Conservation (phyloP, 768 basidiomycete genomes). For the Roridomyces roridus region DNA sequence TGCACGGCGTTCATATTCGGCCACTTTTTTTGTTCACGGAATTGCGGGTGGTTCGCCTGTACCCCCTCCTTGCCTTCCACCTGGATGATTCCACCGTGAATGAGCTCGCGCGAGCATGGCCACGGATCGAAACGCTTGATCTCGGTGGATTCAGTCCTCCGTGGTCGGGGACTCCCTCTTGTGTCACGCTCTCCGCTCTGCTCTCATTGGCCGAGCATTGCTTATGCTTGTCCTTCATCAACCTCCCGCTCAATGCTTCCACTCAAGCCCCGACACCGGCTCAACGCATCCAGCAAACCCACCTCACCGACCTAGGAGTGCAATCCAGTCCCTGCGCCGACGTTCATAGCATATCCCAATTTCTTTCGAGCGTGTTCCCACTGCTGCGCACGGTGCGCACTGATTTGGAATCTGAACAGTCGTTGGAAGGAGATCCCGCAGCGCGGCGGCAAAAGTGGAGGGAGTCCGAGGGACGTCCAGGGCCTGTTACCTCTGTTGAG, state of each 20-base stretch:
- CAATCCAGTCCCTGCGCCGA: background rate
- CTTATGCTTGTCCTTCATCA: background rate
- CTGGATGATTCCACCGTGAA: background rate
- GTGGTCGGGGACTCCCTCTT: too few species aligned
- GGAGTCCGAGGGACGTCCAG: background rate
- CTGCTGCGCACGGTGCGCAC: background rate
- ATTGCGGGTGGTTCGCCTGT: background rate
- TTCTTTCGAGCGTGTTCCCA: slow-evolving; percentile 4
- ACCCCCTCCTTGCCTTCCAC: background rate
- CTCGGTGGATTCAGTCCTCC: too few species aligned
- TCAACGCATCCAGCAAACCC: background rate
- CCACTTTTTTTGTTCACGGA: background rate
- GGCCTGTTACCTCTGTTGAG: background rate
- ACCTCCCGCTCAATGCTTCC: background rate
- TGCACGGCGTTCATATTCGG: background rate
- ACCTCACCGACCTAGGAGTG: background rate
- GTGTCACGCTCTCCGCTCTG: background rate
- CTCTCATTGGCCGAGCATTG: background rate
- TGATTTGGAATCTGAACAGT: background rate
- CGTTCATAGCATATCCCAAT: background rate
- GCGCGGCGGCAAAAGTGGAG: too few species aligned
- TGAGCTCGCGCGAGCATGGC: too few species aligned
- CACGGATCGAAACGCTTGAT: background rate
- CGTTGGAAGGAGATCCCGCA: too few species aligned
- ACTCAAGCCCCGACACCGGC: background rate